These are phyloP conservation scores for Dacryopinax spathularia DNA, from an alignment of 768 basidiomycete species.

Conservation along the genomic window DNA sequence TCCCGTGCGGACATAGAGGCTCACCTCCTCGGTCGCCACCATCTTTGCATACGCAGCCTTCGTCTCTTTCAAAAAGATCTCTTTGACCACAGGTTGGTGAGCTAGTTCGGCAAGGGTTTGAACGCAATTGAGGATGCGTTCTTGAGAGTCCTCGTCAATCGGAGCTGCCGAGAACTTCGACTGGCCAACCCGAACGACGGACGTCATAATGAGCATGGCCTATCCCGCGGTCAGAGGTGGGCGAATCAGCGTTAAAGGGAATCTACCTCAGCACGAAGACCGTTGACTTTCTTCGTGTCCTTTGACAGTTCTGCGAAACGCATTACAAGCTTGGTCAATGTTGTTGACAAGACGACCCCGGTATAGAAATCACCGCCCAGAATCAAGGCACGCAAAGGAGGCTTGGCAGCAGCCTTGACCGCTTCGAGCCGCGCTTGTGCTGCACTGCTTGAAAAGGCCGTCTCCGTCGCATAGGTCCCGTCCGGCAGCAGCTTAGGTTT, in stretches of 20 bases:
- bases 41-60: conserved; percentile 87
- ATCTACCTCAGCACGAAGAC: conserved; percentile 70
- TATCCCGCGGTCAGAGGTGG: conserved; percentile 18
- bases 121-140: conserved; percentile 92
- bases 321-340: conserved; percentile 82
- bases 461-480: conserved; percentile 96
- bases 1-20: conserved; percentile 2
- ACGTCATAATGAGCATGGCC: conserved; percentile 98
- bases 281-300: conserved; percentile 48
- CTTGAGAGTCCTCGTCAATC: conserved; percentile 97
- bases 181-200: conserved; percentile 90
- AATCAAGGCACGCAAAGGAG: conserved; percentile 78
- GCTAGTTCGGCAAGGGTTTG: conserved; percentile 77
- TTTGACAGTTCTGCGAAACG: conserved; percentile 40
- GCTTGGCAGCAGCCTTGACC: conserved; percentile 76
- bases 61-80: conserved; percentile 50
- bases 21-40: conserved; percentile 85
- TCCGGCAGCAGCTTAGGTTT: conserved; percentile 79
- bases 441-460: conserved; percentile 50
- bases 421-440: conserved; percentile 53
- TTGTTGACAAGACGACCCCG: conserved; percentile 73
- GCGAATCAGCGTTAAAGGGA: neutral
- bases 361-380: conserved; percentile 97
- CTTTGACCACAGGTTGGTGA: conserved; percentile 55
- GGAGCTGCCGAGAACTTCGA: conserved; percentile 84